Base-by-base conservation (phyloP, 345 rosid species). In the Moricandia arvensis region DNA sequence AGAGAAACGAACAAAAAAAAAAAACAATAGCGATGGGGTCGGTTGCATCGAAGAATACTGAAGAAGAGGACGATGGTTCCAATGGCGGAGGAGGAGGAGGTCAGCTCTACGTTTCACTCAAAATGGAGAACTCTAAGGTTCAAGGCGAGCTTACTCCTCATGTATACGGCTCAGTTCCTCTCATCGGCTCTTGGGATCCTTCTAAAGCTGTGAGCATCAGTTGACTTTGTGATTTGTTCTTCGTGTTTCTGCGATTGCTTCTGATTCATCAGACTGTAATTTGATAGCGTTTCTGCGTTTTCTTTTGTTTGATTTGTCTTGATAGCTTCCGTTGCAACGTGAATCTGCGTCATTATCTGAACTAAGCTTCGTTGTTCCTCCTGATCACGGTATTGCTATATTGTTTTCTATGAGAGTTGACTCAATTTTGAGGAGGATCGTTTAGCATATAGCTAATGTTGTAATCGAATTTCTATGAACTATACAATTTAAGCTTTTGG, bases 181-280 rank as follows among this genome's bases (percentile, higher is more conserved):
- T 95, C 38, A 84, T 92, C 63, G 99, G 98, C 57, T 95, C 96
- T 30, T 95, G 98, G 98, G 99, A 95, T 85, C 76, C 93, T 76
- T 82, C 97, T 5, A 92, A 85, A 87, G 93, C 98, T 64, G 98
- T 91, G 84, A 83, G 67, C 12, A 38, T 65, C 68, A 0, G 3
- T 43, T 79, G 53, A 38, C 70, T 12, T 18, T 11, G 8, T n/a
- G 26, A 17, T 30, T 26, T 24, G 27, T 6, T 9, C 38, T 8
- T 30, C 33, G 33, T 30, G 6, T 30, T 4, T 33, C 1, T 7
- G 8, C 37, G 45, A n/a, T 45, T n/a, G 8, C 53, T 59, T 16
- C 45, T 26, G 26, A 35, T 77, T 66, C 62, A 16, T 72, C 61
- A 5, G 6, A 57, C 31, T n/a, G 1, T 24, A 49, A 15, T 11